These are phyloP conservation scores for Sporothrix pallida DNA, from an alignment of 2,329 filamentous ascomycete species.

Conservation along the genomic window DNA sequence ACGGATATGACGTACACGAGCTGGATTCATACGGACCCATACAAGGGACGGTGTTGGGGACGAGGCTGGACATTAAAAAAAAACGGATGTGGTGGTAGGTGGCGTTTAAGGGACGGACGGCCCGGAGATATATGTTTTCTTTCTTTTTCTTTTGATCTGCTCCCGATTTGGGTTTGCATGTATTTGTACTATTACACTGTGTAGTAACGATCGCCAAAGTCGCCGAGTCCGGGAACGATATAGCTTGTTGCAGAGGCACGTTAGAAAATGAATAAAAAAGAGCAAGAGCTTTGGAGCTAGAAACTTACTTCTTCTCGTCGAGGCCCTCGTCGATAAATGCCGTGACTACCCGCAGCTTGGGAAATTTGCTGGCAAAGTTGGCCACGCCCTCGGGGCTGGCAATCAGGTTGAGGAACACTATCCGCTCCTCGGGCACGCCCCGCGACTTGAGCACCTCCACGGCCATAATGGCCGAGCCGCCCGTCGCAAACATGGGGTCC, in stretches of 20 bases:
- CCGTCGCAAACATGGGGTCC: slow-evolving; percentile 99
- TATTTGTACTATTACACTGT: slow-evolving; percentile 66
- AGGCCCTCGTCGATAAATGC: slow-evolving; percentile 94
- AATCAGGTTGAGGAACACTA: slow-evolving; percentile 95
- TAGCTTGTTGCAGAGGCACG: slow-evolving; percentile 69
- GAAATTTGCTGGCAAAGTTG: slow-evolving; percentile 88
- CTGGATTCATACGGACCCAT: slow-evolving; percentile 17
- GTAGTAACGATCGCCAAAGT: slow-evolving; percentile 96
- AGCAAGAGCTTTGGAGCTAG: not conserved
- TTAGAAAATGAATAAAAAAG: slow-evolving; percentile 35
- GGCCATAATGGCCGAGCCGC: slow-evolving; percentile 95
- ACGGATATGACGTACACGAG: not conserved
- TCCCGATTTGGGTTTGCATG: slow-evolving; percentile 3
- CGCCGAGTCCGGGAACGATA: slow-evolving; percentile 90
- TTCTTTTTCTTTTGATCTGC: not conserved
- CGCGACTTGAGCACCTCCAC: slow-evolving; percentile 89
- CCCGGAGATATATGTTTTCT: slow-evolving; percentile 20
- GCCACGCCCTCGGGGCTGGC: slow-evolving; percentile 92
- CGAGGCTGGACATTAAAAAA: not conserved
- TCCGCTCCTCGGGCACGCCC: slow-evolving; percentile 92
- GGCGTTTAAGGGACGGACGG: slow-evolving; percentile 12
- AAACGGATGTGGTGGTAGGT: not conserved
- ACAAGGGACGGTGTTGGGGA: not conserved
- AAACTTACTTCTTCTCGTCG: slow-evolving; percentile 85
- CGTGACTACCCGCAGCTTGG: slow-evolving; percentile 87